Percentiles rank a stretch among this genome's conserved stretches.
Conservation (phyloP, 2,329 filamentous ascomycete genomes). For the Colletotrichum sp. region DNA sequence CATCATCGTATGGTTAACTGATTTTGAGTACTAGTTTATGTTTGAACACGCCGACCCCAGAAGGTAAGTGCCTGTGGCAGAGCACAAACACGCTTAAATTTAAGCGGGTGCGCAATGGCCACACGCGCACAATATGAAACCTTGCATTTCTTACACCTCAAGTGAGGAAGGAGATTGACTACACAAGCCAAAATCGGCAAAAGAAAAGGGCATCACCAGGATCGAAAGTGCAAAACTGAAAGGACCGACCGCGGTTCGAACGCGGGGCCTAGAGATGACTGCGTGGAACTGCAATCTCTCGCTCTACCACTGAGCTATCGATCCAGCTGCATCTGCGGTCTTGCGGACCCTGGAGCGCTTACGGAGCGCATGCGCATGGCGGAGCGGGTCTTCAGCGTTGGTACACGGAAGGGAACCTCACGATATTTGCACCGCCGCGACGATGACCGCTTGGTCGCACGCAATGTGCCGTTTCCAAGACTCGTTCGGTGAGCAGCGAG, state of each 20-base stretch:
- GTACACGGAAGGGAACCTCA: not conserved
- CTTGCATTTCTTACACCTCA: not conserved
- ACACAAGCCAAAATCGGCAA: not conserved
- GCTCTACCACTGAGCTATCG: conserved; percentile 9
- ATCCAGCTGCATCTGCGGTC: not conserved
- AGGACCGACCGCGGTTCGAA: conserved; percentile 22
- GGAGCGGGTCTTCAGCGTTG: not conserved
- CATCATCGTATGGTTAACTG: not conserved
- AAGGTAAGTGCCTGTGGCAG: not conserved
- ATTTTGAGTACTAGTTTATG: not conserved
- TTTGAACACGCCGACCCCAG: not conserved
- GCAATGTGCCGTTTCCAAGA: not conserved
- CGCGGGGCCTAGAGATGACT: conserved; percentile 20
- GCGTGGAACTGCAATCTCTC: conserved; percentile 18
- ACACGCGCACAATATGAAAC: not conserved
- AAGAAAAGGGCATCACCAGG: not conserved
- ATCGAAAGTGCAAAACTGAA: not conserved
- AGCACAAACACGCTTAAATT: not conserved
- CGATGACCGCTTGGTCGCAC: not conserved
- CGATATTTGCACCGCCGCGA: not conserved
- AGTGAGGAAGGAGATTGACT: not conserved
- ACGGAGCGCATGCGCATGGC: not conserved
- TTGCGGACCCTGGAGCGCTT: not conserved
- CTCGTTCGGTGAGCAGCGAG: not conserved
- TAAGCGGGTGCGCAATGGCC: not conserved